Evolutionary conservation across 163 green algal genomes (phyloP), one percentile per base, ranked within the genome.

Genomic region (Volvox carteri): DNA sequence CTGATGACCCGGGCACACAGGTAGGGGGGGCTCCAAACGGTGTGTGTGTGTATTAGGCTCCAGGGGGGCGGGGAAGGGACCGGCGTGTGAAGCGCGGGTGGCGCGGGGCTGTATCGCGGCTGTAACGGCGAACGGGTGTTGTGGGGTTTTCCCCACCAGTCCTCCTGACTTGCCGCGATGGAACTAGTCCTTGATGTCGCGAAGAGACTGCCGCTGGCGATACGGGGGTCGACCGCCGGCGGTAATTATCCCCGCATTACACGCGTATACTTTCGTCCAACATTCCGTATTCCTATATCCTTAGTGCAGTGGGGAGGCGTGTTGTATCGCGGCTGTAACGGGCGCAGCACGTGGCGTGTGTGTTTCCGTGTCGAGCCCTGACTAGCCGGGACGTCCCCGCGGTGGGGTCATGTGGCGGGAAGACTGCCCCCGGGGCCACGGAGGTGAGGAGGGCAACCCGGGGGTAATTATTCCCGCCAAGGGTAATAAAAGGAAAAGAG

Each of bases 371-470:
- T 65, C 68, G 18, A 33, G 54, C 65, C 86, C 79, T 88, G 86
- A 91, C 86, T 87, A 21, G 67, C 88, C 30, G n/a, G n/a, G n/a
- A n/a, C n/a, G n/a, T n/a, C n/a, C n/a, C n/a, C n/a, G n/a, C n/a
- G n/a, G 46, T 58, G 39, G 28, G 33, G 42, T 48, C 37, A 33
- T 92, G 25, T 92, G 19, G 89, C 85, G 56, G 73, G 73, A 68
- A 92, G 89, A 92, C 89, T 92, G 89, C 89, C 89, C 70, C 72
- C 39, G 68, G 62, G 48, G 73, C 73, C 76, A 90, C 67, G 56
- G 79, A 25, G 25, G 35, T 58, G 7, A 23, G 30, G 8, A 42
- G 46, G 60, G 48, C 60, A n/a, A 28, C 33, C 56, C 81, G 44
- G 65, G 44, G 81, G 81, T 87, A 87, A 87, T 87, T 87, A 70